Conservation (phyloP, 164 flowering plant genomes). For the grape (Vitis vinifera) region ASM3070453v1 NC_081822.1:13471001-13471500, state of each 20-base stretch:
- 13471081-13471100: conserved; percentile 33
- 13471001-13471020: conserved; percentile 35
- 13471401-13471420: conserved; percentile 32
- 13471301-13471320: conserved; percentile 34
- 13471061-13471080: conserved; percentile 55
- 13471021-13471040: conserved; percentile 48
- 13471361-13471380: conserved; percentile 41
- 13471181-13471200: conserved; percentile 65
- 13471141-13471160: conserved; percentile 39
- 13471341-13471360: conserved; percentile 32
- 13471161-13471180: conserved; percentile 45
- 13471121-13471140: conserved; percentile 23
- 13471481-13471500: neutral
- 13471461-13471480: neutral
- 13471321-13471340: conserved; percentile 43
- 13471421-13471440: conserved; percentile 30
- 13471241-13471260: conserved; percentile 43
- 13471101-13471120: conserved; percentile 14
- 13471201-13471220: conserved; percentile 66
- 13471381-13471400: conserved; percentile 27
- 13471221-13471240: conserved; percentile 62
- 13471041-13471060: conserved; percentile 59
- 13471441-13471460: neutral
- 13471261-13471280: conserved; percentile 28
- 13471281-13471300: conserved; percentile 55